These are phyloP conservation scores for Claviceps cyperi DNA, from an alignment of 2,329 filamentous ascomycete species.

Conservation along the genomic window DNA sequence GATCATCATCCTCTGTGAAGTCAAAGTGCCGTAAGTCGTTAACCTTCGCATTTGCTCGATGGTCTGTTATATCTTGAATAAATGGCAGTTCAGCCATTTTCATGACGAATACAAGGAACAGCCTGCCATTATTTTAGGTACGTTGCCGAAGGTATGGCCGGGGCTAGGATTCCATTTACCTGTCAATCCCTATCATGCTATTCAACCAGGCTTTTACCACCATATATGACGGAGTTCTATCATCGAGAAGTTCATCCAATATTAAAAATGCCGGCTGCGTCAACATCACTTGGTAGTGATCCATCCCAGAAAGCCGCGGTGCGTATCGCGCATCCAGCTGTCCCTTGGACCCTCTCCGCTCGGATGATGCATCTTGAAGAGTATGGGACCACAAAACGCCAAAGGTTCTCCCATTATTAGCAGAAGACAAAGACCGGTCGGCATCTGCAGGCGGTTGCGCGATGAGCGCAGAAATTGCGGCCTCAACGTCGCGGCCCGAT, in stretches of 20 bases:
- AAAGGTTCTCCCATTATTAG: slow-evolving; percentile 56
- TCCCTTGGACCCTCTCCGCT: slow-evolving; percentile 35
- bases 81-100: slow-evolving; percentile 44
- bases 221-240: slow-evolving; percentile 59
- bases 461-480: slow-evolving; percentile 57
- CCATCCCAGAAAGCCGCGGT: slow-evolving; percentile 37
- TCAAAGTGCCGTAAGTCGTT: slow-evolving; percentile 8
- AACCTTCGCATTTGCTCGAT: slow-evolving; percentile 7
- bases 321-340: slow-evolving; percentile 20
- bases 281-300: slow-evolving; percentile 59
- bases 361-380: slow-evolving; percentile 42
- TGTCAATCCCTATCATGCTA: slow-evolving; percentile 46
- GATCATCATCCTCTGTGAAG: slow-evolving; percentile 46
- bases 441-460: slow-evolving; percentile 8
- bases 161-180: slow-evolving; percentile 26
- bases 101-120: slow-evolving; percentile 45
- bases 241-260: slow-evolving; percentile 62
- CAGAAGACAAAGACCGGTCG: slow-evolving; percentile 10
- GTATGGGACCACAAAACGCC: slow-evolving; percentile 72
- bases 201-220: slow-evolving; percentile 72
- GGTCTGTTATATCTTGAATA: slow-evolving; percentile 16
- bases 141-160: background rate
- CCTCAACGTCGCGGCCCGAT: slow-evolving; percentile 62
- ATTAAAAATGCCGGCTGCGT: slow-evolving; percentile 69
- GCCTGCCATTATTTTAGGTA: slow-evolving; percentile 21